phyloP scores from a whole-genome alignment of 2,329 filamentous ascomycete genomes.

The Bimuria novae-zelandiae region DNA sequence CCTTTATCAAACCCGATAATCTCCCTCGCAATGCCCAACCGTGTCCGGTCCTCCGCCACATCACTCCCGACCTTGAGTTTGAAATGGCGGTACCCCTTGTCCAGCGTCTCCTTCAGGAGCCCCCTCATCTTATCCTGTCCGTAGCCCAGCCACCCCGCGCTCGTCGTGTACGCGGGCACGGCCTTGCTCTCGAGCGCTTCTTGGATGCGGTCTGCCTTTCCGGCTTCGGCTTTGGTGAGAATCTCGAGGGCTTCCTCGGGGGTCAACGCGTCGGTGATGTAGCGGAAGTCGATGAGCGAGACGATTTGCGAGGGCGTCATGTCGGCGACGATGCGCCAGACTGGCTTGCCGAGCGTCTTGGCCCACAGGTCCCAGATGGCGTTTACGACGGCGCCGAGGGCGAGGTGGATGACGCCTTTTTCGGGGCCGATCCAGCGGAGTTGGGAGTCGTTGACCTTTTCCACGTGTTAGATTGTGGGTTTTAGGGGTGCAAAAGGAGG shows the following conservation, averaged over 20 bases:
- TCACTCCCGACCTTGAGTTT: slow-evolving; percentile 86
- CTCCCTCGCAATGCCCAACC: slow-evolving; percentile 74
- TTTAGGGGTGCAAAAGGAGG: not conserved
- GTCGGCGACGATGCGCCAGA: slow-evolving; percentile 87
- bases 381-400: slow-evolving; percentile 86
- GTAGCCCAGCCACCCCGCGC: slow-evolving; percentile 90
- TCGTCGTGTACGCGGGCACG: slow-evolving; percentile 89
- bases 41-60: slow-evolving; percentile 71
- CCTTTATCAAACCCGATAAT: slow-evolving; percentile 82
- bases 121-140: slow-evolving; percentile 82
- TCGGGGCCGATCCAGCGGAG: slow-evolving; percentile 93
- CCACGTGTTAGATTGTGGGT: not conserved
- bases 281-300: slow-evolving; percentile 87
- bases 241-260: slow-evolving; percentile 79
- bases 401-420: slow-evolving; percentile 92
- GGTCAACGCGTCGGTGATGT: slow-evolving; percentile 92
- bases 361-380: slow-evolving; percentile 97
- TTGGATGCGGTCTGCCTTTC: slow-evolving; percentile 71
- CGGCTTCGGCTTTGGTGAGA: slow-evolving; percentile 66
- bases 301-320: slow-evolving; percentile 90
- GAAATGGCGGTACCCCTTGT: slow-evolving; percentile 80
- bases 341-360: slow-evolving; percentile 81
- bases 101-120: slow-evolving; percentile 73
- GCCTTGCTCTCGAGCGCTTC: slow-evolving; percentile 75
- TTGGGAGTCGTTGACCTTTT: slow-evolving; percentile 77